Evolutionary conservation across 2,329 filamentous ascomycete genomes (phyloP).

Genomic region (Hirsutella minnesotensis): DNA sequence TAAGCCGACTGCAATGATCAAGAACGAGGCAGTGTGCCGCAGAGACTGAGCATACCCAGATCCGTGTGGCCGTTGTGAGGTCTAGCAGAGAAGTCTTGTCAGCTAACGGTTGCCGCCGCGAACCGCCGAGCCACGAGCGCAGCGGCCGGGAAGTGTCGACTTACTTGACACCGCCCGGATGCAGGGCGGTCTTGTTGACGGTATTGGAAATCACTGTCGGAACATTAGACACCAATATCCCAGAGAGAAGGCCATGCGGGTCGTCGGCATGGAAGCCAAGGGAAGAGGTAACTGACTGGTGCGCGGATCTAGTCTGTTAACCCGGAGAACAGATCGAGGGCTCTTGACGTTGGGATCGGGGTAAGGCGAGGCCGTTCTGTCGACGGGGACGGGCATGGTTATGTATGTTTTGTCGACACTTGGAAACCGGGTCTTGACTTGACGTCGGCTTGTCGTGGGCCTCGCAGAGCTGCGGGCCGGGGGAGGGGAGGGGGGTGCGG

Average conservation of each 20-base stretch:
- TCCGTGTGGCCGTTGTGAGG: slow-evolving; percentile 85
- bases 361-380: slow-evolving; percentile 25
- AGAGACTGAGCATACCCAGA: slow-evolving; percentile 42
- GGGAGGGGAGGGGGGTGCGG: slow-evolving; percentile 1
- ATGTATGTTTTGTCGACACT: slow-evolving; percentile 17
- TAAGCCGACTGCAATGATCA: slow-evolving; percentile 9
- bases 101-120: not conserved
- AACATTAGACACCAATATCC: not conserved
- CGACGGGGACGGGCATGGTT: slow-evolving; percentile 28
- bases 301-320: slow-evolving; percentile 25
- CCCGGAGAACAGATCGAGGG: slow-evolving; percentile 25
- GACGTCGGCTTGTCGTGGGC: not conserved
- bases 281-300: slow-evolving; percentile 23
- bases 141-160: no score
- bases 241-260: not conserved
- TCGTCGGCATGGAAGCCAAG: no score
- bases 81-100: slow-evolving; percentile 34
- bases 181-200: slow-evolving; percentile 86
- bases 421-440: not conserved
- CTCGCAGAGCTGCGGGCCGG: not conserved
- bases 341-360: slow-evolving; percentile 25
- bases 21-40: not conserved
- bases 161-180: slow-evolving; percentile 83
- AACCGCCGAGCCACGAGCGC: not conserved
- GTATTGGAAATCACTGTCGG: slow-evolving; percentile 40